Evolutionary conservation across 78 protist species (phyloP).

Genomic region (Speleostelium caveatum): DNA sequence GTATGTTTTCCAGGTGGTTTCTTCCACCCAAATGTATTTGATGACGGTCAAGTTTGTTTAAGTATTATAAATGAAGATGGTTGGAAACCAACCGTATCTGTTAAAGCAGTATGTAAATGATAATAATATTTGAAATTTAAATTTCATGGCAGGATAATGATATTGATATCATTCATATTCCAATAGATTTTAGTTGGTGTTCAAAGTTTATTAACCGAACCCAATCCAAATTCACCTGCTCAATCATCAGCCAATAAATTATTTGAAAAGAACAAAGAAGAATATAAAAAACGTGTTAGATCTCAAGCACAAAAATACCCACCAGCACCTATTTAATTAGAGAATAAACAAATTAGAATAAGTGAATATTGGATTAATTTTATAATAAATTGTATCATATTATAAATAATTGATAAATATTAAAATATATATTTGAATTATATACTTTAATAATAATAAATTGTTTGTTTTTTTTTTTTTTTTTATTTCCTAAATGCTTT

Average conservation of each 20-base stretch:
- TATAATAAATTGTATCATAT: too few relatives aligned
- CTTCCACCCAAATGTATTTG: slow-evolving; percentile 88
- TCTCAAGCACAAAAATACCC: too few relatives aligned
- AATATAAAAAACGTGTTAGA: too few relatives aligned
- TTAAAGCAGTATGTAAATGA: slow-evolving; percentile 83
- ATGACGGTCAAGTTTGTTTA: slow-evolving; percentile 96
- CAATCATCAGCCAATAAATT: slow-evolving; percentile 85
- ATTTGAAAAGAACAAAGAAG: too few relatives aligned
- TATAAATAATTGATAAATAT: too few relatives aligned
- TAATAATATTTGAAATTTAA: neutral
- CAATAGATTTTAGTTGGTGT: slow-evolving; percentile 95
- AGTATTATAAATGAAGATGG: slow-evolving; percentile 92
- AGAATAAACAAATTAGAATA: too few relatives aligned
- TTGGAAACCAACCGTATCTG: slow-evolving; percentile 96
- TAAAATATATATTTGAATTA: too few relatives aligned
- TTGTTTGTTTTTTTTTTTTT: too few relatives aligned
- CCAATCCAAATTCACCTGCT: slow-evolving; percentile 96
- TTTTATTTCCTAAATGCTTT: too few relatives aligned
- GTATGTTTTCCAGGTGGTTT: slow-evolving; percentile 60
- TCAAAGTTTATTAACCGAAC: slow-evolving; percentile 95
- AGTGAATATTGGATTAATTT: too few relatives aligned
- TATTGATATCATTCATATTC: neutral
- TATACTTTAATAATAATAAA: too few relatives aligned
- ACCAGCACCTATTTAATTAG: too few relatives aligned
- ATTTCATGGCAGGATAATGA: neutral